phyloP scores from a whole-genome alignment of 305 asterid genomes.

The Solanum hybrid region DNA sequence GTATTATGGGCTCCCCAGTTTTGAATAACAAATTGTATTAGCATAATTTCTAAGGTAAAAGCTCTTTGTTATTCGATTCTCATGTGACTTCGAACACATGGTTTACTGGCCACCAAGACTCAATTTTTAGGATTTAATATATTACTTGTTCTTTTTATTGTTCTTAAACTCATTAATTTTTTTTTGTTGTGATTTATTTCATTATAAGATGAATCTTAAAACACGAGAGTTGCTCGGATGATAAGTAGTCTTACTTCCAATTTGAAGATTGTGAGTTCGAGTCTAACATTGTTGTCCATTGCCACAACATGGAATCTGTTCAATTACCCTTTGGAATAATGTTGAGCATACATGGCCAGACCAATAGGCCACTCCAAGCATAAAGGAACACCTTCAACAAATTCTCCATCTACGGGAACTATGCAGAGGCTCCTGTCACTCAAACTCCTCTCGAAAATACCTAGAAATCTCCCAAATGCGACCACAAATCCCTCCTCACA shows the following conservation, averaged over 20 bases:
- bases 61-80: neutral
- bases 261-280: neutral
- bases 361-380: neutral
- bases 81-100: neutral
- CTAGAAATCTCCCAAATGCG: conserved; percentile 26
- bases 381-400: neutral
- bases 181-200: neutral
- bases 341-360: neutral
- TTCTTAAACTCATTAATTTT: neutral
- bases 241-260: too few species aligned
- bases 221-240: neutral
- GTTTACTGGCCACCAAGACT: neutral
- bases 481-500: conserved; percentile 16
- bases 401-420: neutral
- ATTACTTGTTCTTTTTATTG: neutral
- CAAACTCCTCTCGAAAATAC: conserved; percentile 39
- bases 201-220: neutral
- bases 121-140: neutral
- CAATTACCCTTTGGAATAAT: neutral
- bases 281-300: neutral
- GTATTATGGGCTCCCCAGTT: neutral
- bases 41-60: neutral
- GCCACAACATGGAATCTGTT: neutral
- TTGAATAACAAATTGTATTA: neutral
- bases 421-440: conserved; percentile 47